Percentiles rank a stretch among this genome's conserved stretches.
phyloP scores from a whole-genome alignment of 129 eudicot genomes.

The Escallonia rubra region DNA sequence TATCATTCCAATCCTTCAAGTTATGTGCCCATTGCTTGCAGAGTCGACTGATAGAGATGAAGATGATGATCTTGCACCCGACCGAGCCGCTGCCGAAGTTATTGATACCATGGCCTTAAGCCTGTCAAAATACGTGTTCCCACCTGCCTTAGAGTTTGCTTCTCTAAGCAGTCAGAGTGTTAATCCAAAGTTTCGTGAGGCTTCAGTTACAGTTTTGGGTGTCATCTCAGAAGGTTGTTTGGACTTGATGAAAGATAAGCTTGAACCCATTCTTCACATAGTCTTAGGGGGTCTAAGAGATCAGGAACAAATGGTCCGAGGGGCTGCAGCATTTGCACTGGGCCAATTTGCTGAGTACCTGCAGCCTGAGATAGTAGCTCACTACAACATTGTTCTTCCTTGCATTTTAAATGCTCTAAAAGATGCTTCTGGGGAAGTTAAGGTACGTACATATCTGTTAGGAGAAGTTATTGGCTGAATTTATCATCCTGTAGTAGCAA shows the following conservation, averaged over 20 bases:
- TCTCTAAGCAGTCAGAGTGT: constrained; percentile 57
- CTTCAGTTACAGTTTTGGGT: constrained; percentile 77
- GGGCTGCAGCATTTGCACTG: constrained; percentile 93
- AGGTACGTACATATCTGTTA: constrained; percentile 35
- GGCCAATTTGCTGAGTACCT: constrained; percentile 95
- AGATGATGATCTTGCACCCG: constrained; percentile 88
- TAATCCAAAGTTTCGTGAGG: constrained; percentile 84
- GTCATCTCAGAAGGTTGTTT: constrained; percentile 89
- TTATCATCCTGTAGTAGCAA: neutral
- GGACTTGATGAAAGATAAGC: constrained; percentile 71
- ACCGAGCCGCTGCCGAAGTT: constrained; percentile 94
- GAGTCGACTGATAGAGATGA: constrained; percentile 57
- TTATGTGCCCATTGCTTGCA: constrained; percentile 87
- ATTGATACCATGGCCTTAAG: constrained; percentile 85
- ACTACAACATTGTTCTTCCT: constrained; percentile 88
- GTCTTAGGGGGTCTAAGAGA: constrained; percentile 91
- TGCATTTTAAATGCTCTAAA: constrained; percentile 78
- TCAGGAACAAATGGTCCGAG: constrained; percentile 94
- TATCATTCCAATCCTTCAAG: constrained; percentile 84
- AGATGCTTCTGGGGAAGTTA: constrained; percentile 90
- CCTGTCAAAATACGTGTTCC: constrained; percentile 68
- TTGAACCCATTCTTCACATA: constrained; percentile 74
- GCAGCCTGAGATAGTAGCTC: constrained; percentile 92
- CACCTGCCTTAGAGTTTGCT: constrained; percentile 75
- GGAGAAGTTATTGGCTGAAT: neutral